phyloP scores from a whole-genome alignment of 1,284 basidiomycete species.

The Heliocybe sulcata region DNA sequence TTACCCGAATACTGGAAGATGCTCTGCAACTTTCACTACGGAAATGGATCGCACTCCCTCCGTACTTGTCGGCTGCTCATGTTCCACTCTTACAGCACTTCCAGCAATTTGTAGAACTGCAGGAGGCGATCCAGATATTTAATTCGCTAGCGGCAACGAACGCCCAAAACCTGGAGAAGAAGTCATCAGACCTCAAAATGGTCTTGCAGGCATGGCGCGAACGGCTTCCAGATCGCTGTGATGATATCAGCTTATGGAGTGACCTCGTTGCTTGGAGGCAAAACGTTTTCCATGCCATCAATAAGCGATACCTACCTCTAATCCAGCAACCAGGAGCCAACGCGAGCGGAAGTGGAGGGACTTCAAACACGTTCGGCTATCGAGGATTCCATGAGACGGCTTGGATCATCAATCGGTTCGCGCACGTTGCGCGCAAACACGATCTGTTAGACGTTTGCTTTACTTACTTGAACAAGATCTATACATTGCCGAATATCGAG shows the following conservation, averaged over 20 bases:
- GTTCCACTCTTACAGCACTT: constrained; percentile 95
- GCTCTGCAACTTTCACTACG: constrained; percentile 95
- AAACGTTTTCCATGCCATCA: constrained; percentile 91
- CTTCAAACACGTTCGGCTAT: constrained; percentile 87
- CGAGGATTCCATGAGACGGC: constrained; percentile 99
- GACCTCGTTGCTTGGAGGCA: constrained; percentile 98
- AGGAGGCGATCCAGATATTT: constrained; percentile 95
- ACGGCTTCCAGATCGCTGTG: constrained; percentile 91
- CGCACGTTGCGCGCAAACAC: constrained; percentile 98
- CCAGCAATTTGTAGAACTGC: constrained; percentile 98
- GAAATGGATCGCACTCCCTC: constrained; percentile 92
- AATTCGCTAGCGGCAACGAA: constrained; percentile 85
- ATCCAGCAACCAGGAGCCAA: constrained; percentile 51
- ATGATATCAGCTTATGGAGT: constrained; percentile 99
- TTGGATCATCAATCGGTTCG: constrained; percentile 99
- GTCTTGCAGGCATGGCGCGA: constrained; percentile 97
- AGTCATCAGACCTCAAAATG: constrained; percentile 93
- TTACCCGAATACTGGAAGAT: constrained; percentile 76
- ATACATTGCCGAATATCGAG: constrained; percentile 98
- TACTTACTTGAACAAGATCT: constrained; percentile 93
- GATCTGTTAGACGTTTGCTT: constrained; percentile 96
- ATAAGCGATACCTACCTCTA: constrained; percentile 92
- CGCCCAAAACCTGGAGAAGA: constrained; percentile 87
- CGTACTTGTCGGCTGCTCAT: constrained; percentile 85
- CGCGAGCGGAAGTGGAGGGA: constrained; percentile 22